Percentiles rank a stretch among this genome's conserved stretches.
phyloP scores from a whole-genome alignment of 805 yeast species.

The Candida ascalaphidarum region DNA sequence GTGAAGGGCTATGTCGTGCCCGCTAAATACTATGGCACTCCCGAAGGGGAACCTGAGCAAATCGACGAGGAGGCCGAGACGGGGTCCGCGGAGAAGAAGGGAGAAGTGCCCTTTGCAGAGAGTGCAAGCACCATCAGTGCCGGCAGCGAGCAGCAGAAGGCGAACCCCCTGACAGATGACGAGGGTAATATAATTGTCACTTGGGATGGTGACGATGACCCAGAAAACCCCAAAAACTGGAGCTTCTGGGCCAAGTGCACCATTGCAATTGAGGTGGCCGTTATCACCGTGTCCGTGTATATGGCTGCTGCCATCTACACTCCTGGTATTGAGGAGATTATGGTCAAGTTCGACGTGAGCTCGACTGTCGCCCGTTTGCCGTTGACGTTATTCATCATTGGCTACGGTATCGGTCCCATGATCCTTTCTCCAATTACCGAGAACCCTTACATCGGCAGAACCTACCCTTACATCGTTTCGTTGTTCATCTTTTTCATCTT shows the following conservation, averaged over 20 bases:
- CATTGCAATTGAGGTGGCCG: slow-evolving; percentile 28
- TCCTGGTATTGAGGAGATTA: slow-evolving; percentile 40
- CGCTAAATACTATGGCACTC: slow-evolving; percentile 14
- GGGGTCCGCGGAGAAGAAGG: slow-evolving; percentile 1
- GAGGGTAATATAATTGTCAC: slow-evolving; percentile 8
- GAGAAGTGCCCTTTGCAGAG: background rate
- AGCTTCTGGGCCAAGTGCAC: slow-evolving; percentile 28
- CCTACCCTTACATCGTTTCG: slow-evolving; percentile 38
- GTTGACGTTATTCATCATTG: slow-evolving; percentile 46
- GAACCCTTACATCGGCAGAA: slow-evolving; percentile 45
- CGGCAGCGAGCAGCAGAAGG: background rate
- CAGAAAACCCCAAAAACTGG: slow-evolving; percentile 55
- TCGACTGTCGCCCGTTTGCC: slow-evolving; percentile 41
- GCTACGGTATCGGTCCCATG: slow-evolving; percentile 56
- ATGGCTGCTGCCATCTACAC: slow-evolving; percentile 50
- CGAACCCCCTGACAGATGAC: background rate
- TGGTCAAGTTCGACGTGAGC: slow-evolving; percentile 36
- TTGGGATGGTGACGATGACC: slow-evolving; percentile 40
- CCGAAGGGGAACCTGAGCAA: background rate
- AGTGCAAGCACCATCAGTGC: background rate
- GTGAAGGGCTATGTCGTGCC: slow-evolving; percentile 19
- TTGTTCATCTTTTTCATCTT: slow-evolving; percentile 39
- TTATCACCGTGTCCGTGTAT: slow-evolving; percentile 44
- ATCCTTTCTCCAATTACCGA: slow-evolving; percentile 53
- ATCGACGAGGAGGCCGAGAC: slow-evolving; percentile 4